Conservation (phyloP, 2,329 filamentous ascomycete species). For the Hypoxylon sp. region DNA sequence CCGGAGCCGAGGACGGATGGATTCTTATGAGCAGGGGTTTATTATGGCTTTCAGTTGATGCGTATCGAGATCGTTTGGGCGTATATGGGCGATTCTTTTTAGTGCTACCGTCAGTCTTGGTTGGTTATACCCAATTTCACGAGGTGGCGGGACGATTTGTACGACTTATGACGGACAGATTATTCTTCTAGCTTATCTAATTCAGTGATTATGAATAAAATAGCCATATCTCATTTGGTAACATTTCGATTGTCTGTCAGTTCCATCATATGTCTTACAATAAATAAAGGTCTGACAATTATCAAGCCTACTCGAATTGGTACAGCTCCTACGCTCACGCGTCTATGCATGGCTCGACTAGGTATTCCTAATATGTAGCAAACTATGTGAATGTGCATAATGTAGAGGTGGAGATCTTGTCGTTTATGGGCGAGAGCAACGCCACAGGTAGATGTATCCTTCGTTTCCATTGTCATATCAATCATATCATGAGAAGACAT, state of each 20-base stretch:
- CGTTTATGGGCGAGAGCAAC: background rate
- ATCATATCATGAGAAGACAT: no score
- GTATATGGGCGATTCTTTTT: conserved; percentile 11
- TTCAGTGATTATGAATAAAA: conserved; percentile 8
- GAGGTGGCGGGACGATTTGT: conserved; percentile 2
- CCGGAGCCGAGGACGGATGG: conserved; percentile 50
- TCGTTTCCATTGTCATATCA: background rate
- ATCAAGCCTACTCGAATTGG: background rate
- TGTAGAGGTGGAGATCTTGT: background rate
- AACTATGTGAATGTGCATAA: background rate
- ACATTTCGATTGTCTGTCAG: background rate
- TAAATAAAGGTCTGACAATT: background rate
- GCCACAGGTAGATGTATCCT: background rate
- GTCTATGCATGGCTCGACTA: background rate
- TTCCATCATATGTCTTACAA: background rate
- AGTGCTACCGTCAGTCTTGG: background rate
- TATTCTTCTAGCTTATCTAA: background rate
- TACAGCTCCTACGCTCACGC: background rate
- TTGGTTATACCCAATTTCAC: background rate
- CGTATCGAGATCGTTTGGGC: background rate
- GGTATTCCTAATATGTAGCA: background rate
- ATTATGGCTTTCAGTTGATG: background rate
- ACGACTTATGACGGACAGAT: background rate
- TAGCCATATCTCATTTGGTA: background rate
- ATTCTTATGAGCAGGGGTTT: conserved; percentile 44